Evolutionary conservation across 2,329 filamentous ascomycete genomes (phyloP).

Genomic region (Neocatenulostroma microsporum): DNA sequence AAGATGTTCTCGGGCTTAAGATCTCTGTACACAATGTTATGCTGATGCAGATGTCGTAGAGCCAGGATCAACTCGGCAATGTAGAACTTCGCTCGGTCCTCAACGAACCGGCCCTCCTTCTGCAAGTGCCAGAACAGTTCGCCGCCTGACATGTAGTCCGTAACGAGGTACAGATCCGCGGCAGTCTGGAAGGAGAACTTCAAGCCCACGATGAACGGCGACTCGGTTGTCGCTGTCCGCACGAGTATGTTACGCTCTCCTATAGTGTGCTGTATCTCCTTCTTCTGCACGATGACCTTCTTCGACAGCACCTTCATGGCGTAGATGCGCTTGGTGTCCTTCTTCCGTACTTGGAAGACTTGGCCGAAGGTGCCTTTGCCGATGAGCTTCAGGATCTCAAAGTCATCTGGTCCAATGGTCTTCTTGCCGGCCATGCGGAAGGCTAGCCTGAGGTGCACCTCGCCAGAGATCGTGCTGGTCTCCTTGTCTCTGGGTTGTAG

Average conservation of each 20-base stretch:
- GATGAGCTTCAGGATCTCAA: conserved; percentile 91
- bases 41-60: conserved; percentile 88
- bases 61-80: conserved; percentile 95
- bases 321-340: conserved; percentile 90
- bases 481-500: conserved; percentile 74
- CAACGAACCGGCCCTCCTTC: conserved; percentile 91
- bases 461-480: conserved; percentile 66
- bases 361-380: conserved; percentile 98
- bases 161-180: conserved; percentile 94
- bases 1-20: conserved; percentile 97
- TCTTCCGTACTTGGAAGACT: conserved; percentile 97
- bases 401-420: conserved; percentile 89
- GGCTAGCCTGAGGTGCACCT: conserved; percentile 77
- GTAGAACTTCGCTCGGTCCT: conserved; percentile 94
- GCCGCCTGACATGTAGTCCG: conserved; percentile 98
- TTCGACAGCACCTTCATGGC: conserved; percentile 99
- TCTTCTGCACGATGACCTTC: conserved; percentile 99
- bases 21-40: conserved; percentile 96
- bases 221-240: conserved; percentile 89
- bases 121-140: conserved; percentile 99
- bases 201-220: conserved; percentile 92
- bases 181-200: conserved; percentile 99
- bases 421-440: conserved; percentile 85
- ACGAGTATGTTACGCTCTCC: conserved; percentile 97
- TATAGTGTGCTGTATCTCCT: conserved; percentile 94